These are phyloP conservation scores for Helicocarpus griseus DNA, from an alignment of 2,329 filamentous ascomycete genomes.

Conservation along the genomic window DNA sequence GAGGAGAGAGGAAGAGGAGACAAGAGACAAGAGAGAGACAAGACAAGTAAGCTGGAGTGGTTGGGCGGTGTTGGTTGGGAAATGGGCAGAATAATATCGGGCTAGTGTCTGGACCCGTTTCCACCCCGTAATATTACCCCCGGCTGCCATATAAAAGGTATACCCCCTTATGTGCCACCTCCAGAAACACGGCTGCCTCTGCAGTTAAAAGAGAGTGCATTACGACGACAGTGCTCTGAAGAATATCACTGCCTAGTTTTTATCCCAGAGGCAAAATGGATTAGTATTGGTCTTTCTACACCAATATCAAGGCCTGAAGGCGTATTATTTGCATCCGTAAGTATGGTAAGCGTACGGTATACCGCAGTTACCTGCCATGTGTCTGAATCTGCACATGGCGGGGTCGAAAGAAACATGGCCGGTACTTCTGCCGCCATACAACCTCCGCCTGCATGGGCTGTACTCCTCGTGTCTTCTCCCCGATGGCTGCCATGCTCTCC, in stretches of 20 bases:
- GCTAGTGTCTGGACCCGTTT: neutral
- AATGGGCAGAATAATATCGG: neutral
- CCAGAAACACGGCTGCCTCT: neutral
- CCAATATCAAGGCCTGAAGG: neutral
- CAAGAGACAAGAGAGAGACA: neutral
- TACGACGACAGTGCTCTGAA: neutral
- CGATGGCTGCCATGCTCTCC: no score
- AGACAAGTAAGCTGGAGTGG: no score
- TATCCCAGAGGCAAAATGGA: neutral
- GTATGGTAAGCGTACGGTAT: neutral
- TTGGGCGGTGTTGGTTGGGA: neutral
- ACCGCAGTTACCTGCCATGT: neutral
- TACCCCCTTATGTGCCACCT: neutral
- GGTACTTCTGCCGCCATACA: neutral
- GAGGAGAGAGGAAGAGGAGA: constrained; percentile 10
- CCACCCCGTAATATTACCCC: no score
- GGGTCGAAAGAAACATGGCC: neutral
- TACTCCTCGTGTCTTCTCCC: neutral
- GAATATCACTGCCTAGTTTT: neutral
- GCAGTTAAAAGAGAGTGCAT: no score
- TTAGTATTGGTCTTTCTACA: neutral
- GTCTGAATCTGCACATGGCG: neutral
- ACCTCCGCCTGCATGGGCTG: neutral
- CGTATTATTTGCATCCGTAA: no score
- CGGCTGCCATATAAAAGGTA: no score